phyloP scores from a whole-genome alignment of 2,329 filamentous ascomycete species.

The Tolypocladium endophyticum region DNA sequence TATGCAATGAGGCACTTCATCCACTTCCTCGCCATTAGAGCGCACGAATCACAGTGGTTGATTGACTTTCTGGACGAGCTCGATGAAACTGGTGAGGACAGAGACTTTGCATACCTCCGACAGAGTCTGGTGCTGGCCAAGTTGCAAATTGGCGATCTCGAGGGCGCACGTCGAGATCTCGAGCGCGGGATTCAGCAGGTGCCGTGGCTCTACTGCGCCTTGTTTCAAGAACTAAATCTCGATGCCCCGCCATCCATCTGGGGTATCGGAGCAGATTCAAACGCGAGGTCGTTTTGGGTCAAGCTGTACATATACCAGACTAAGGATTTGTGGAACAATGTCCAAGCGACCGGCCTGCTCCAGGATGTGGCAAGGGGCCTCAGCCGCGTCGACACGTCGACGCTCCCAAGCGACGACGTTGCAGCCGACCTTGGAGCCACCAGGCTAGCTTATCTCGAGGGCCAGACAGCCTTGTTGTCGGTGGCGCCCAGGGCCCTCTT shows the following conservation, averaged over 20 bases:
- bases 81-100: slow-evolving; percentile 23
- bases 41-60: slow-evolving; percentile 66
- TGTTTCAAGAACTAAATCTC: slow-evolving; percentile 73
- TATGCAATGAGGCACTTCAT: slow-evolving; percentile 74
- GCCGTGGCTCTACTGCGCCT: slow-evolving; percentile 73
- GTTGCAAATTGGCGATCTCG: slow-evolving; percentile 56
- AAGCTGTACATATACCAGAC: slow-evolving; percentile 66
- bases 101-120: slow-evolving; percentile 53
- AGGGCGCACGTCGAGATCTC: slow-evolving; percentile 55
- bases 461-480: slow-evolving; percentile 59
- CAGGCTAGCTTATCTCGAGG: slow-evolving; percentile 69
- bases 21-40: slow-evolving; percentile 75
- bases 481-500: slow-evolving; percentile 58
- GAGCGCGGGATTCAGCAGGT: slow-evolving; percentile 57
- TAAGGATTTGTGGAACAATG: slow-evolving; percentile 79
- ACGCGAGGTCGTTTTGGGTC: slow-evolving; percentile 55
- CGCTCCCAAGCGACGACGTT: slow-evolving; percentile 28
- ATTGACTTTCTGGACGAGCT: slow-evolving; percentile 52
- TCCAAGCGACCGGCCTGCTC: slow-evolving; percentile 58
- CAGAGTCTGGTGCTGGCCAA: slow-evolving; percentile 71
- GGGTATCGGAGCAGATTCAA: slow-evolving; percentile 58
- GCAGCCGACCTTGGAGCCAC: slow-evolving; percentile 43
- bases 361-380: slow-evolving; percentile 55
- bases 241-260: slow-evolving; percentile 73
- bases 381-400: slow-evolving; percentile 27